A percentile compares a stretch with the other conserved stretches of the same genome.
Evolutionary conservation across 2,329 filamentous ascomycete genomes (phyloP).

Genomic region (Penicillium sp.): DNA sequence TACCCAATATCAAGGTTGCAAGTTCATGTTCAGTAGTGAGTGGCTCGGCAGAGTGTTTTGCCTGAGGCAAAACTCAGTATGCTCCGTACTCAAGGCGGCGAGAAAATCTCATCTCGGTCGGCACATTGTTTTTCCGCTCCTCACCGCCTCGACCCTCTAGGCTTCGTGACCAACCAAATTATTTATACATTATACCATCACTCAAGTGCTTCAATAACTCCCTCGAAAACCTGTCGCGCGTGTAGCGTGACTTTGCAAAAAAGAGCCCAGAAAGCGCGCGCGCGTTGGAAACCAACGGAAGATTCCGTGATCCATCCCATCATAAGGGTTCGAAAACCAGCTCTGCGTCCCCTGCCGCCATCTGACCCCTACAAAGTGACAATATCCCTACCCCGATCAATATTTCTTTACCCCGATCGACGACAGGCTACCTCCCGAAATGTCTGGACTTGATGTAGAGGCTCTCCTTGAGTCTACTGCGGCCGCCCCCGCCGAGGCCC

Average conservation of each 20-base stretch:
- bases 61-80: background rate
- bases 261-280: background rate
- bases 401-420: constrained; percentile 7
- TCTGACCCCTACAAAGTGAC: constrained; percentile 44
- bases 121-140: background rate
- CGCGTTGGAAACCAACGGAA: background rate
- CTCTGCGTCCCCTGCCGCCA: constrained; percentile 24
- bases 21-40: background rate
- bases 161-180: background rate
- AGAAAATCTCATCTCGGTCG: background rate
- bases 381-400: constrained; percentile 28
- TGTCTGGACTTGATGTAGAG: constrained; percentile 79
- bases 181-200: background rate
- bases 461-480: constrained; percentile 79
- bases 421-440: constrained; percentile 40
- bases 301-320: background rate
- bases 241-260: background rate
- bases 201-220: background rate
- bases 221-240: background rate
- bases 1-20: background rate
- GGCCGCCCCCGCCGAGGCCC: constrained; percentile 56
- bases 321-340: constrained; percentile 39
- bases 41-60: background rate
- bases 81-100: background rate
- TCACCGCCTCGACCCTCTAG: background rate